Evolutionary conservation across 2,329 filamentous ascomycete genomes (phyloP), one percentile per base, ranked within the genome.

Genomic region (Ilyonectria sp.): DNA sequence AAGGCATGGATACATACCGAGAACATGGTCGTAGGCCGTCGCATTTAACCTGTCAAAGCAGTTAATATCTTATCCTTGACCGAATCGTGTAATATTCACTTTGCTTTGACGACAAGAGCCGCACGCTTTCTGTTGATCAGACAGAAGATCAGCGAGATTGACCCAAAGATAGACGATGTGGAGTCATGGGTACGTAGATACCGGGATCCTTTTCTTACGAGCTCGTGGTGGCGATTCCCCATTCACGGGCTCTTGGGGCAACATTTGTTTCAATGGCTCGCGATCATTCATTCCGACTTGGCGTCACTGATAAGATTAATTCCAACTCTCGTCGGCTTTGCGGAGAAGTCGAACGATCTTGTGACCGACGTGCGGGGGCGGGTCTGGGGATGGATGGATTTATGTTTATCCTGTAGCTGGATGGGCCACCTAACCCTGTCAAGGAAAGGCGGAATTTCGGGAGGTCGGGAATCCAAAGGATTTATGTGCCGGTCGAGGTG

Each of bases 1-100:
- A 26, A 37, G 10, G n/a, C 4, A 21, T 54, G 31, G 13, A 10
- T 6, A 54, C 29, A 9, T 54, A 54, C 50, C 50, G 50, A 5
- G 50, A 54, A 26, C 50, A 54, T 29, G 50, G 50, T 15, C 50
- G 50, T 19, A 35, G 31, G 7, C 50, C 50, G 11, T 54, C 50
- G n/a, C 50, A 54, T 54, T 54, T 54, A n/a, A 40, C 37, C 37
- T 40, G 5, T 40, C 15, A 13, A 11, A 1, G 37, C 11, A 33
- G 37, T 40, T n/a, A 40, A 17, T 33, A 17, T 8, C 13, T 5
- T 40, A 6, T 40, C 37, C 2, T 40, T n/a, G 15, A n/a, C 6
- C 5, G 17, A 40, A 6, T 17, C 17, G 4, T n/a, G 13, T 2
- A 4, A 15, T 6, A 40, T 13, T 17, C 31, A 54, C 50, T 21